Base-by-base conservation (phyloP, 495 filamentous ascomycete genomes). In the Pyrenopolyporus hunteri region DNA sequence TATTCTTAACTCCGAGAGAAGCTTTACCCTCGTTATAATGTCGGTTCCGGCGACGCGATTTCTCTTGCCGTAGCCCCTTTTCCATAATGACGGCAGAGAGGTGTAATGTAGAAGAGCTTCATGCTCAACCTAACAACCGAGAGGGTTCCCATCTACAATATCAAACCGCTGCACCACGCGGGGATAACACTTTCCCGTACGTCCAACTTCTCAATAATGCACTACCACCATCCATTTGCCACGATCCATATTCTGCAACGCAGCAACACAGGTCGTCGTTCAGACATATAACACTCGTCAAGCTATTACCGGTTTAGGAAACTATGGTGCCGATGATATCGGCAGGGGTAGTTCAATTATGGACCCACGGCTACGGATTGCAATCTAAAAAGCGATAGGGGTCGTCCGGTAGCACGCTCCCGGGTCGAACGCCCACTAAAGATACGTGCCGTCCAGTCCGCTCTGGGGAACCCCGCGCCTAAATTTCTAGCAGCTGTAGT, bases 1-100 rank as follows among this genome's bases (percentile, higher is more conserved):
- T 48, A 14, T 47, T 63, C 20, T 51, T 57, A 7, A 46, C 19
- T 11, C 59, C 32, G 16, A 63, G 36, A 33, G 36, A 22, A 13
- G 23, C 7, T 25, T 25, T 13, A 6, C 32, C 22, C 14, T 52
- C 31, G 6, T 22, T 17, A 33, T 45, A 14, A 26, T 42, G 36
- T 23, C 25, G 52, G 25, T 36, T 16, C 0, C 14, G 46, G 31
- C 51, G 37, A 33, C 45, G 51, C 39, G 37, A 46, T 11, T 25
- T 6, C 13, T 50, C 51, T 14, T 52, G 59, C 44, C 31, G 46
- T 8, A 25, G 10, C 13, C 11, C 25, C 13, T 63, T 63, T 33
- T 63, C 59, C 59, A 63, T 63, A 32, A 11, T 16, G 36, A 2
- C 44, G 17, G 14, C 14, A 13, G 17, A 19, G 47, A 14, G 25